Percentiles rank a stretch among this genome's conserved stretches.
These are phyloP conservation scores for Zasmidium angulare DNA, from an alignment of 2,329 filamentous ascomycete species.

Conservation along the genomic window DNA sequence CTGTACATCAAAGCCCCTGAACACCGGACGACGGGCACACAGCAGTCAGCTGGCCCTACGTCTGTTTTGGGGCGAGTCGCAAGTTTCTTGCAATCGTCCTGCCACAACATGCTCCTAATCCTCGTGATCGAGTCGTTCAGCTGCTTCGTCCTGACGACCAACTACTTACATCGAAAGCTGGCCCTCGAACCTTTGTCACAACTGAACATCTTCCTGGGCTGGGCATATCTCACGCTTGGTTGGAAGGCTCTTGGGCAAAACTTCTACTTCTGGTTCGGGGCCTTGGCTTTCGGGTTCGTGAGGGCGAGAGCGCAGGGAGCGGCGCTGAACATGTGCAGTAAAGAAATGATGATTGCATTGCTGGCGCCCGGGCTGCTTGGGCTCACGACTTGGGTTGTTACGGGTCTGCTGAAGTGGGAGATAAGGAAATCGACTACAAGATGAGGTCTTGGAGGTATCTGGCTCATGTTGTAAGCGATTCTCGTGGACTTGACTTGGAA, in stretches of 20 bases:
- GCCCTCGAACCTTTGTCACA: neutral
- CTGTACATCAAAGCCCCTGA: neutral
- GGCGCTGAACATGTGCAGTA: neutral
- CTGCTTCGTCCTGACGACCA: neutral
- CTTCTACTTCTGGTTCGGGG: neutral
- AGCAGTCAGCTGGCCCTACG: too few relatives aligned
- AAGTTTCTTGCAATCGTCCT: too few relatives aligned
- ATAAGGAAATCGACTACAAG: too few relatives aligned
- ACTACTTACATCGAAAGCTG: neutral
- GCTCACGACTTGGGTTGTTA: neutral
- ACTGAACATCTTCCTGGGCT: neutral
- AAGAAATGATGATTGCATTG: neutral
- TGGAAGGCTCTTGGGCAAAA: neutral
- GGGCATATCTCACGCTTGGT: neutral
- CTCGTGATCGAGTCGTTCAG: neutral
- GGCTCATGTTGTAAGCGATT: too few relatives aligned
- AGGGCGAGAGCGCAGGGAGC: neutral
- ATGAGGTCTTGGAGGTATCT: too few relatives aligned
- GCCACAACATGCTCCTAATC: neutral
- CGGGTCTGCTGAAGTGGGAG: too few relatives aligned
- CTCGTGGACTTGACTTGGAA: too few relatives aligned
- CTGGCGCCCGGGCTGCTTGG: neutral
- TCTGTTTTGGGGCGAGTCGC: too few relatives aligned
- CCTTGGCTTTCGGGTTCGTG: neutral
- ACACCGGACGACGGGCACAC: neutral